Evolutionary conservation across 805 yeast species (phyloP), one percentile per base, ranked within the genome.

Genomic region (Suhomyces sp.): DNA sequence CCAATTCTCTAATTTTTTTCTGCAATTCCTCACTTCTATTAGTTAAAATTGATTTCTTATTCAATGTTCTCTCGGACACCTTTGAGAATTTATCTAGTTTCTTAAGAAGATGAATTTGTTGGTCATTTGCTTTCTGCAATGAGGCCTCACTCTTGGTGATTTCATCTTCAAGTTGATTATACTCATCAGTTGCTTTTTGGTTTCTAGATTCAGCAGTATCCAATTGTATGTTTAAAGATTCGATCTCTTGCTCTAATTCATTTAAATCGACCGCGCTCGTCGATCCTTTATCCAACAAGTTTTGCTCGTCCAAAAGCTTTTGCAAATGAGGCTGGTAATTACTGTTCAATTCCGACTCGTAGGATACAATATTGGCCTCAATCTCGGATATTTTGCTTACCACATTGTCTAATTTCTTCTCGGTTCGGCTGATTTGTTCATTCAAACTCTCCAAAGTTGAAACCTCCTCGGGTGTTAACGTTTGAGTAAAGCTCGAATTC

Each of bases 1-100:
- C 97, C 40, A 92, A 70, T 41, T 88, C 96, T 54, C 92, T 77
- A 27, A 91, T 85, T 61, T 82, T 87, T 53, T 78, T 81, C 56
- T 84, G 85, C 21, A 89, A 67, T 57, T 88, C 96, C 46, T 86
- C 89, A 53, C 88, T 78, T 56, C 96, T 78, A 43, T 76, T 71
- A 3, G 72, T 63, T 46, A 89, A 68, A 4, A 85, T 63, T 1
- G 87, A 75, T 56, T 84, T 87, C 60, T 81, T 85, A 19, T 87
- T 78, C 57, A 87, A 69, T 6, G 76, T 74, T 52, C 80, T 84
- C 60, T 90, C 96, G 0, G 86, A 77, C n/a, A 63, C 68, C 55
- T 84, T 85, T 52, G 86, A 83, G 49, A 77, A 80, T 43, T 75
- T 77, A 48, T 86, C 90, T 24, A 91, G 68, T 51, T 79, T 79